Evolutionary conservation across 345 rosid species (phyloP).

Genomic region (Hevea brasiliensis): DNA sequence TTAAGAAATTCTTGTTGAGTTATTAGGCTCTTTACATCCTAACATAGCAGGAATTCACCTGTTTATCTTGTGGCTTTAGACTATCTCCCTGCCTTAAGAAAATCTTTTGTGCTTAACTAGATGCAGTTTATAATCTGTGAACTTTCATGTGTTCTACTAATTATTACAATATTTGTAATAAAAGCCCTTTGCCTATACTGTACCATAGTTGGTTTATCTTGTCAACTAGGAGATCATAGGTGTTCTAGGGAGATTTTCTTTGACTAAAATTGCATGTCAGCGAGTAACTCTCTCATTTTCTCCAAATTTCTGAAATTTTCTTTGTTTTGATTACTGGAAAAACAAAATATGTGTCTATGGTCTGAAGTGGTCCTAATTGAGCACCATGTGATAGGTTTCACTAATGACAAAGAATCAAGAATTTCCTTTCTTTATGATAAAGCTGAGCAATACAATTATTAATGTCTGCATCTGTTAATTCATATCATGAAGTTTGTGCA

Average conservation of each 20-base stretch:
- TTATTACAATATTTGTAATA: background rate
- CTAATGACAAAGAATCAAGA: background rate
- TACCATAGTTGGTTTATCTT: background rate
- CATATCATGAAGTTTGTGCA: background rate
- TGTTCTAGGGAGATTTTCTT: background rate
- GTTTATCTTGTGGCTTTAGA: background rate
- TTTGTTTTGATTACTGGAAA: background rate
- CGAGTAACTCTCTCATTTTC: background rate
- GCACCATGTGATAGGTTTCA: constrained; percentile 1
- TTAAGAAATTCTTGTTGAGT: background rate
- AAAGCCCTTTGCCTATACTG: too few species aligned
- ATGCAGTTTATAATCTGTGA: background rate
- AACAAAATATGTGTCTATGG: background rate
- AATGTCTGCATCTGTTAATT: background rate
- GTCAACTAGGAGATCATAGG: background rate
- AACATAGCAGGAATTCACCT: background rate
- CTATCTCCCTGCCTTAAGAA: too few species aligned
- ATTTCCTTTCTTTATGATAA: background rate
- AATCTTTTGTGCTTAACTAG: background rate
- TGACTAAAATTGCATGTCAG: background rate
- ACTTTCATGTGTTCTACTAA: background rate
- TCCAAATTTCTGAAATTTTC: too few species aligned
- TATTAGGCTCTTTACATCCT: background rate
- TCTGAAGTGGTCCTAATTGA: constrained; percentile 2
- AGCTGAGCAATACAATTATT: background rate